Conservation (phyloP, 805 yeast genomes). For the Lipomyces spencermartinsiae region DNA sequence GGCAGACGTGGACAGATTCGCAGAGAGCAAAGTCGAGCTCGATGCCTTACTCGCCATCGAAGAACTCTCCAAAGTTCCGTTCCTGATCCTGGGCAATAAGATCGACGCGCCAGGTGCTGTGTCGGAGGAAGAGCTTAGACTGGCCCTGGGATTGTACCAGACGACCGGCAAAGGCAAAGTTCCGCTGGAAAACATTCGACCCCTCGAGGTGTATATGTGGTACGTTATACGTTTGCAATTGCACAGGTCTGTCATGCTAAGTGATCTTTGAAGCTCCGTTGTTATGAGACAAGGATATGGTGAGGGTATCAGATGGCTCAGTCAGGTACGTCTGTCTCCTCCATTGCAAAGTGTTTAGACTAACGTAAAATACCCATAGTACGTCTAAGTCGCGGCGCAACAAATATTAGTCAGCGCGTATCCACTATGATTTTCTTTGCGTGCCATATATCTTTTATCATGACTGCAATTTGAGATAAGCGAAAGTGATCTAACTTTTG, state of each 20-base stretch:
- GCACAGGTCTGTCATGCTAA: not conserved
- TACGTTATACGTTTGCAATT: constrained; percentile 8
- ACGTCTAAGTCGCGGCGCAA: constrained; percentile 22
- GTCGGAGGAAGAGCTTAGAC: constrained; percentile 90
- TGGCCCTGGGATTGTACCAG: constrained; percentile 82
- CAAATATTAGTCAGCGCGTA: not conserved
- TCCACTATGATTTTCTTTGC: not conserved
- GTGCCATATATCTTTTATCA: not conserved
- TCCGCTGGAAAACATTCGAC: constrained; percentile 75
- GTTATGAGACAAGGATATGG: constrained; percentile 99
- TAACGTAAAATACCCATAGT: constrained; percentile 11
- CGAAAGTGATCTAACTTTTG: not conserved
- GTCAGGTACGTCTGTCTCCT: constrained; percentile 56
- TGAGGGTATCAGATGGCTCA: constrained; percentile 97
- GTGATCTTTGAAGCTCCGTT: constrained; percentile 59
- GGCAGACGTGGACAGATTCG: constrained; percentile 94
- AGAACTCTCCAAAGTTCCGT: constrained; percentile 88
- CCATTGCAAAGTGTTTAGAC: not conserved
- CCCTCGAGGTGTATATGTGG: constrained; percentile 96
- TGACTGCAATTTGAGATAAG: not conserved
- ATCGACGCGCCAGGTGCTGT: constrained; percentile 95
- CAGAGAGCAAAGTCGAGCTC: constrained; percentile 92
- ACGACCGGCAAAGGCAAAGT: constrained; percentile 90
- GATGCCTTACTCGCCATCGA: constrained; percentile 92
- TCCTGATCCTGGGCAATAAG: constrained; percentile 93